Evolutionary conservation across 2,329 filamentous ascomycete species (phyloP).

Genomic region (Fusarium luffae): DNA sequence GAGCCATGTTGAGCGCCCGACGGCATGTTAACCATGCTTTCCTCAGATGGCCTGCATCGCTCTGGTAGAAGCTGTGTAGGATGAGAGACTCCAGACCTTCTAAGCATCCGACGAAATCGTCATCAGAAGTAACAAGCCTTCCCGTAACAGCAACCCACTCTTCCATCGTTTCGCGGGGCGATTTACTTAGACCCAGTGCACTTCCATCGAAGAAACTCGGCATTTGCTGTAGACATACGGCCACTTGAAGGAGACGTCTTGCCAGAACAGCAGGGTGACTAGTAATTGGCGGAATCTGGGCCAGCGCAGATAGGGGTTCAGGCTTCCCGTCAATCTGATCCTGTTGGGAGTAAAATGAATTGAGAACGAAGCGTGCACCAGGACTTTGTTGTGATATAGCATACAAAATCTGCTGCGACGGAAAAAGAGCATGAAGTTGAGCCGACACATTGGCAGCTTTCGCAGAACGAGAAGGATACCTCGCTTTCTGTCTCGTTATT

Average conservation of each 20-base stretch:
- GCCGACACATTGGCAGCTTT: constrained; percentile 30
- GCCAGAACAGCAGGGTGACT: constrained; percentile 62
- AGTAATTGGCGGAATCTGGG: constrained; percentile 51
- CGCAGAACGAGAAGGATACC: constrained; percentile 2
- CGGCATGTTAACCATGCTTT: constrained; percentile 65
- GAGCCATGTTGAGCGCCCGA: constrained; percentile 61
- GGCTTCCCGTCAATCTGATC: constrained; percentile 50
- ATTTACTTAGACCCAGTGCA: constrained; percentile 40
- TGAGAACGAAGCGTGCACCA: constrained; percentile 44
- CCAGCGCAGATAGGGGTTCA: constrained; percentile 44
- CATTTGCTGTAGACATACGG: constrained; percentile 59
- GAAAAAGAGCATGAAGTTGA: constrained; percentile 40
- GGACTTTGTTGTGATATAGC: constrained; percentile 41
- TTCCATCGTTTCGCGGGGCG: constrained; percentile 35
- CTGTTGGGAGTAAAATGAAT: constrained; percentile 43
- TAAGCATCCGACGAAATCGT: constrained; percentile 61
- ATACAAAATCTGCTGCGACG: constrained; percentile 36
- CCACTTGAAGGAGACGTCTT: constrained; percentile 59
- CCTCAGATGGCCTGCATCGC: constrained; percentile 64
- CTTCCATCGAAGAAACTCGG: constrained; percentile 48
- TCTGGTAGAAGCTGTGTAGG: constrained; percentile 61
- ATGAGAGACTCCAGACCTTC: constrained; percentile 66
- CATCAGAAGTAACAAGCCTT: constrained; percentile 60
- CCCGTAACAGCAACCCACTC: constrained; percentile 49
- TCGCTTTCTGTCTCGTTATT: not conserved